Evolutionary conservation across 2,329 filamentous ascomycete species (phyloP).

Genomic region (Xylaria digitata): DNA sequence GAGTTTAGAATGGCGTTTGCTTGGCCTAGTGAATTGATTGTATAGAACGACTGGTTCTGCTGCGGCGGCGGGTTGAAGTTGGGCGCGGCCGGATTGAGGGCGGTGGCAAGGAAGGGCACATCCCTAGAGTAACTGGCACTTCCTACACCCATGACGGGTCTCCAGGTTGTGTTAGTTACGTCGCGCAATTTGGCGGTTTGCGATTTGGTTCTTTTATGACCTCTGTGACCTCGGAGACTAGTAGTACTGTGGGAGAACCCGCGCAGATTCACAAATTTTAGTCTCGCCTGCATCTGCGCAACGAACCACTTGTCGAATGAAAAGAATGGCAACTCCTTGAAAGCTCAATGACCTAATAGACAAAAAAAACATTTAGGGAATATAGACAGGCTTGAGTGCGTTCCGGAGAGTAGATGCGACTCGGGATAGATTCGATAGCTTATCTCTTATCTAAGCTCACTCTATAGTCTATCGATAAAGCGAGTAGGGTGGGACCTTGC

Average conservation of each 20-base stretch:
- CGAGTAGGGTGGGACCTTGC: background rate
- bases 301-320: slow-evolving; percentile 5
- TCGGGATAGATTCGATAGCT: no score
- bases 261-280: slow-evolving; percentile 1
- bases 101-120: background rate
- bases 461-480: slow-evolving; percentile 24
- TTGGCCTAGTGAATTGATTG: background rate
- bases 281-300: slow-evolving; percentile 20
- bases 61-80: no score
- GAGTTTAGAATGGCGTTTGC: background rate
- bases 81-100: slow-evolving; percentile 7
- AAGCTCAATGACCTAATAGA: background rate
- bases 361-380: background rate
- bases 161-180: background rate
- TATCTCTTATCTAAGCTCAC: background rate
- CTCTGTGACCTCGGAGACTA: background rate
- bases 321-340: background rate
- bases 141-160: slow-evolving; percentile 25
- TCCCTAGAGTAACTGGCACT: slow-evolving; percentile 12
- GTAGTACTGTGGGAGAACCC: slow-evolving; percentile 9
- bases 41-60: background rate
- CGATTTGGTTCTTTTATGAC: background rate
- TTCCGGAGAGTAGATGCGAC: no score
- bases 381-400: no score
- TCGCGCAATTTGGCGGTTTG: background rate